Evolutionary conservation across 768 basidiomycete species (phyloP), one percentile per base, ranked within the genome.

Genomic region (Pleurotus sapidus): DNA sequence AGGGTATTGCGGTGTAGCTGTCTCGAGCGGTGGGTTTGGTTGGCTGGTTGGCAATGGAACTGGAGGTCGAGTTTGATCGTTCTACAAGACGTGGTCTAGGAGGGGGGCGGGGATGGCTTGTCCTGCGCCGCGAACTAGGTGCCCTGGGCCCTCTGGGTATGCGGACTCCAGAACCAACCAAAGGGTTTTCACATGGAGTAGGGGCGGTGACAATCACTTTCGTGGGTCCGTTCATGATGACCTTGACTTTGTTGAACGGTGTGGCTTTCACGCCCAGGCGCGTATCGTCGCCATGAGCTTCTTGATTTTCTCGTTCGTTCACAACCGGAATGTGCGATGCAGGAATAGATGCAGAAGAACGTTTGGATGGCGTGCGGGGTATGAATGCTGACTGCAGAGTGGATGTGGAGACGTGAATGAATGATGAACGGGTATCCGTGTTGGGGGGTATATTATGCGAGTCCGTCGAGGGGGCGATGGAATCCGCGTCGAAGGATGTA

Each of bases 151-250:
- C 55, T 38, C 55, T 42, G 24, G 55, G 55, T 17, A 56, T 46
- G 2, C 55, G 42, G 0, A 18, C 46, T 3, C 43, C 11, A 0
- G 55, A 27, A 5, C 30, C 14, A 3, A 25, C 18, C 9, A 37
- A 12, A 9, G 65, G 65, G 57, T 72, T 71, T 30, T 65, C 65
- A 5, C 72, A 75, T 15, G 80, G 81, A 0, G 81, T 82, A n/a
- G 81, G 78, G 6, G 80, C 80, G 4, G 80, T 83, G 7, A 81
- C 75, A 37, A 81, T 80, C 15, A 82, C 80, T 59, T 72, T 79
- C 18, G 80, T 81, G 3, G 79, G 80, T 0, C 73, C 77, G 42
- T 71, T 74, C 72, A 80, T 74, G 15, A 81, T 64, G 27, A 79
- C 72, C 30, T 74, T 72, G 48, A 77, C 70, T 49, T 75, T 69